Conservation (phyloP, 1,284 basidiomycete species). For the Melampsora occidentalis region DNA sequence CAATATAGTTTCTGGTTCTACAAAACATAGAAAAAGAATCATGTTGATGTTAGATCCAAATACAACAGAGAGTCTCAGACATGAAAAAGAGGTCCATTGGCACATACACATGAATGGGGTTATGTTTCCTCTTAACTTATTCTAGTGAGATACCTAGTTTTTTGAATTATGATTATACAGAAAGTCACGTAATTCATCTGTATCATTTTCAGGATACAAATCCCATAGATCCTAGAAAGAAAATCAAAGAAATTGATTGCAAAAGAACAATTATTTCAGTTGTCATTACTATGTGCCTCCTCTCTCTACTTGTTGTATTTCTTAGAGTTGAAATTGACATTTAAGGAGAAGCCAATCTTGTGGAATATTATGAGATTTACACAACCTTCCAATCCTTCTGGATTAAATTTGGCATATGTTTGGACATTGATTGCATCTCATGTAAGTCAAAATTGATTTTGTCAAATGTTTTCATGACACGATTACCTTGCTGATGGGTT, state of each 20-base stretch:
- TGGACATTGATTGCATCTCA: conserved; percentile 51
- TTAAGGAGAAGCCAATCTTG: background rate
- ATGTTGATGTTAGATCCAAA: too few species aligned
- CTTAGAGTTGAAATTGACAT: background rate
- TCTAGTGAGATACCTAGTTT: background rate
- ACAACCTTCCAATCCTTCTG: conserved; percentile 39
- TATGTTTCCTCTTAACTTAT: conserved; percentile 17
- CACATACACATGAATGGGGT: conserved; percentile 37
- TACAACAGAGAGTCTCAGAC: background rate
- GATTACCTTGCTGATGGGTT: too few species aligned
- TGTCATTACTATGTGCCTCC: background rate
- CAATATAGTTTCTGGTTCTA: conserved; percentile 49
- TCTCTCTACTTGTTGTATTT: too few species aligned
- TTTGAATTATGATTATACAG: conserved; percentile 46
- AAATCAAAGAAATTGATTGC: background rate
- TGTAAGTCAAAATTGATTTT: background rate
- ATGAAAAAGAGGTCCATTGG: background rate
- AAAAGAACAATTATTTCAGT: background rate
- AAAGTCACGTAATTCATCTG: conserved; percentile 47
- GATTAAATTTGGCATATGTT: conserved; percentile 46
- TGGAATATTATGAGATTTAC: conserved; percentile 47
- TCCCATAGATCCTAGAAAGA: conserved; percentile 48
- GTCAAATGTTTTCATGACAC: background rate
- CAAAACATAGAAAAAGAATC: conserved; percentile 43
- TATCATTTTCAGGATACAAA: conserved; percentile 49